Conservation (phyloP, 2,329 filamentous ascomycete genomes). For the Emergomyces pasteurianus region DNA sequence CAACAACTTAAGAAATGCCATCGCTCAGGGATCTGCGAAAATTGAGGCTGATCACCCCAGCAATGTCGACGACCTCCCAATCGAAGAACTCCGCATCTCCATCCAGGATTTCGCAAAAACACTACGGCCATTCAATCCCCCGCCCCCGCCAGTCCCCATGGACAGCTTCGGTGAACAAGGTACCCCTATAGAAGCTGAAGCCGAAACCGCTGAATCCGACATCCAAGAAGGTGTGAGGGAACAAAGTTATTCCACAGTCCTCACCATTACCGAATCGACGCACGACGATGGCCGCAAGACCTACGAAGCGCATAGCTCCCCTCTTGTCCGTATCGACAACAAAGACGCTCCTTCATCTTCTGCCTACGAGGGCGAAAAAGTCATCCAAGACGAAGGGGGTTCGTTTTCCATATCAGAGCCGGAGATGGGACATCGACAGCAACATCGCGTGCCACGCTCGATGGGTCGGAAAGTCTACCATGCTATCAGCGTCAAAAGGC, state of each 20-base stretch:
- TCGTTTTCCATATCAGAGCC: conserved; percentile 6
- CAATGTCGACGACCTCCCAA: conserved; percentile 35
- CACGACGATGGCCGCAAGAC: conserved; percentile 38
- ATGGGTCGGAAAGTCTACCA: conserved; percentile 56
- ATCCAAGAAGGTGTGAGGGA: conserved; percentile 18
- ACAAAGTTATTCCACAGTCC: conserved; percentile 38
- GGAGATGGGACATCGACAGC: conserved; percentile 50
- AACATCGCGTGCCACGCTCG: conserved; percentile 49
- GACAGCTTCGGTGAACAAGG: conserved; percentile 23
- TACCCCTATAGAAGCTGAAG: conserved; percentile 13
- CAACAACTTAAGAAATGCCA: conserved; percentile 22
- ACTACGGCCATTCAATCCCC: conserved; percentile 71
- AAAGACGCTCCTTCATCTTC: conserved; percentile 28
- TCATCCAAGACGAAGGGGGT: not conserved
- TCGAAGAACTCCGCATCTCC: conserved; percentile 52
- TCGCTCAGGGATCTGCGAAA: conserved; percentile 14
- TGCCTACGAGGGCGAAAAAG: conserved; percentile 12
- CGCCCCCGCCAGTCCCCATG: conserved; percentile 62
- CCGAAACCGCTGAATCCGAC: conserved; percentile 17
- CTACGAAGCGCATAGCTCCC: conserved; percentile 40
- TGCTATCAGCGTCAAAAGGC: conserved; percentile 81
- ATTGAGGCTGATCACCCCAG: conserved; percentile 21
- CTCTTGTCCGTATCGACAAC: conserved; percentile 33
- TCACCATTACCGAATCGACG: conserved; percentile 42
- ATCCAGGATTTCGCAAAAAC: conserved; percentile 56